Base-by-base conservation (phyloP, 2,329 filamentous ascomycete species). In the Colletotrichum sp. region DNA sequence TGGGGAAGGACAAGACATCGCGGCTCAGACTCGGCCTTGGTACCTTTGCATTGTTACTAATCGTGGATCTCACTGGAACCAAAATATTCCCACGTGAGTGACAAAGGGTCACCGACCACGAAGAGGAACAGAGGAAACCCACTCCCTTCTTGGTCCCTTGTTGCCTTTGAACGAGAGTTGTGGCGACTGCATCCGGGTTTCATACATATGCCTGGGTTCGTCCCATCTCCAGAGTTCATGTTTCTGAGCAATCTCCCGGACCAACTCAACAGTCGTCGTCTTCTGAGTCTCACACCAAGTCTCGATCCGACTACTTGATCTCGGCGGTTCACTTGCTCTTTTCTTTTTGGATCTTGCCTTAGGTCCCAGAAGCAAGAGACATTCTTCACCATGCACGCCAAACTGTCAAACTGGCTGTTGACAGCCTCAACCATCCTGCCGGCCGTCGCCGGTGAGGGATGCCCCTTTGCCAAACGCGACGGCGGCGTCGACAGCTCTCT, bases 401-500 rank as follows among this genome's bases (percentile, higher is more conserved):
- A 72, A 72, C 52, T 75, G 32, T 72, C 73, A 18, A 63, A 26
- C 69, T 67, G 52, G 28, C 73, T 75, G 64, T 49, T 75, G 44
- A 60, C 73, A 32, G 73, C 73, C n/a, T 62, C 73, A 24, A 60
- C 69, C 12, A 21, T 76, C 21, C 21, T 75, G 59, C 74, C 74
- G 15, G 49, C 30, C 65, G 66, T 70, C 44, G 9, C 74, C 15
- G 71, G 57, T 16, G 26, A 75, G 36, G 71, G 66, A 16, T 76
- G 74, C 49, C 74, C 74, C 8, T 76, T 74, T 8, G 74, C 74
- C 10, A 76, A 76, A 28, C 74, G 74, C 12, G 74, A 75, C n/a
- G 65, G 70, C 65, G 18, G 39, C 18, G 74, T 70, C 59, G 52
- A 24, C 70, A 73, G 59, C 34, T 68, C 72, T 34, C 71, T 76